Conservation (phyloP, 441 rosid species). For the Geranium incanum region DNA sequence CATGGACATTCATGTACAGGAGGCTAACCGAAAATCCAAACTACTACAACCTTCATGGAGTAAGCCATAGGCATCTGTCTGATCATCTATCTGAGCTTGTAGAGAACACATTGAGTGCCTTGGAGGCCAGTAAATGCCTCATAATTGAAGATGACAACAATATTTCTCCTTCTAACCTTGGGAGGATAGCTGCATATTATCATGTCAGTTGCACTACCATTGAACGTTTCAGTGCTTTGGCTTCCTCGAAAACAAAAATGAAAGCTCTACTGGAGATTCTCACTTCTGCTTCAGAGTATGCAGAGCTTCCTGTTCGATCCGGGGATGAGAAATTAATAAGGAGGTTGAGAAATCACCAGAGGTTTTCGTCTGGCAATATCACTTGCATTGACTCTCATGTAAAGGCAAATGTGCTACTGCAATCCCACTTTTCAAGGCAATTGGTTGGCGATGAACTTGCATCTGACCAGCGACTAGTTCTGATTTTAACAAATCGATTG, state of each 20-base stretch:
- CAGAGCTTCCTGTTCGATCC: slow-evolving; percentile 59
- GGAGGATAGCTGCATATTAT: slow-evolving; percentile 75
- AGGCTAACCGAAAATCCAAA: slow-evolving; percentile 90
- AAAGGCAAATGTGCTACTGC: slow-evolving; percentile 84
- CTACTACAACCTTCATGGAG: slow-evolving; percentile 93
- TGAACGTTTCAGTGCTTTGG: slow-evolving; percentile 74
- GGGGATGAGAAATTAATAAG: slow-evolving; percentile 70
- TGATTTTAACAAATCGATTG: slow-evolving; percentile 61
- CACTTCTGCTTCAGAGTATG: slow-evolving; percentile 94
- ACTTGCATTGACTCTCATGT: slow-evolving; percentile 71
- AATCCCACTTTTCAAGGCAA: slow-evolving; percentile 91
- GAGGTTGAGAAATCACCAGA: slow-evolving; percentile 77
- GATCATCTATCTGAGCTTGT: slow-evolving; percentile 95
- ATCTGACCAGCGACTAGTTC: slow-evolving; percentile 76
- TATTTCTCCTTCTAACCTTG: slow-evolving; percentile 68
- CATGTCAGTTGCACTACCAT: slow-evolving; percentile 83
- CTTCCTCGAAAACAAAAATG: slow-evolving; percentile 76
- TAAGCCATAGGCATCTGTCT: slow-evolving; percentile 87
- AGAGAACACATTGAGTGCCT: slow-evolving; percentile 67
- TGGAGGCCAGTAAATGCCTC: slow-evolving; percentile 79
- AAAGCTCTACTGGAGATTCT: slow-evolving; percentile 83
- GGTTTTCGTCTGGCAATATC: slow-evolving; percentile 77
- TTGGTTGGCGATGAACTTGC: slow-evolving; percentile 61
- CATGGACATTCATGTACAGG: slow-evolving; percentile 26
- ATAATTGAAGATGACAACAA: slow-evolving; percentile 68